Evolutionary conservation across 768 basidiomycete species (phyloP).

Genomic region (Omphalotus guepiniiformis): DNA sequence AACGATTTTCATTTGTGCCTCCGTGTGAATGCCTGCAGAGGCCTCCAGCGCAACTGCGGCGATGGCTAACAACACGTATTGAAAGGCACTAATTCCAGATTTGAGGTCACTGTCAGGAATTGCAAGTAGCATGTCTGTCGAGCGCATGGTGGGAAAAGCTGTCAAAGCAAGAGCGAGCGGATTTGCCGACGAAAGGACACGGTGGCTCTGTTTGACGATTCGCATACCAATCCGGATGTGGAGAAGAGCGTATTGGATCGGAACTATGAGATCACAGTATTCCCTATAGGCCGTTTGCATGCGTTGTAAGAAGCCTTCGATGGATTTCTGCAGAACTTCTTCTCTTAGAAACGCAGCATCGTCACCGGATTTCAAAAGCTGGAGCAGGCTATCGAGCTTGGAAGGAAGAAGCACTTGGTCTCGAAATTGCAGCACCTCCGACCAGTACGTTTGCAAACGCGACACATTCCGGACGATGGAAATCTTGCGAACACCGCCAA

Average conservation of each 20-base stretch:
- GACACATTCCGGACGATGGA: conserved; percentile 37
- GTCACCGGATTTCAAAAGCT: conserved; percentile 31
- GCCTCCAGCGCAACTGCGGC: conserved; percentile 42
- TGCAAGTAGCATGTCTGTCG: conserved; percentile 33
- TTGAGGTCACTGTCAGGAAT: background rate
- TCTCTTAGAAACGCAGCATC: conserved; percentile 48
- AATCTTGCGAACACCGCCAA: conserved; percentile 22
- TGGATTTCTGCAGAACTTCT: conserved; percentile 71
- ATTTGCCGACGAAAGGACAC: conserved; percentile 18
- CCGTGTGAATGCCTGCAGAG: conserved; percentile 34
- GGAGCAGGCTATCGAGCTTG: conserved; percentile 48
- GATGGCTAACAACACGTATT: conserved; percentile 43
- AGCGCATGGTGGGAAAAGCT: conserved; percentile 50
- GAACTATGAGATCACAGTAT: conserved; percentile 64
- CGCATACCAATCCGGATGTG: conserved; percentile 73
- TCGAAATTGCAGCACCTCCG: conserved; percentile 74
- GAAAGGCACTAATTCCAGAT: conserved; percentile 27
- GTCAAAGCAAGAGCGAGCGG: conserved; percentile 32
- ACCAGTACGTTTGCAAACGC: conserved; percentile 65
- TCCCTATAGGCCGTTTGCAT: conserved; percentile 64
- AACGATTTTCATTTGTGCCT: conserved; percentile 30
- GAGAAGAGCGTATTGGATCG: conserved; percentile 62
- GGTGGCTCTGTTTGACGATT: conserved; percentile 30
- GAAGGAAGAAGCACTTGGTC: conserved; percentile 44
- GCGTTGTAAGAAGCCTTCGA: conserved; percentile 73